These are phyloP conservation scores for Moesziomyces antarcticus DNA, from an alignment of 1,284 basidiomycete genomes.

Conservation along the genomic window DNA sequence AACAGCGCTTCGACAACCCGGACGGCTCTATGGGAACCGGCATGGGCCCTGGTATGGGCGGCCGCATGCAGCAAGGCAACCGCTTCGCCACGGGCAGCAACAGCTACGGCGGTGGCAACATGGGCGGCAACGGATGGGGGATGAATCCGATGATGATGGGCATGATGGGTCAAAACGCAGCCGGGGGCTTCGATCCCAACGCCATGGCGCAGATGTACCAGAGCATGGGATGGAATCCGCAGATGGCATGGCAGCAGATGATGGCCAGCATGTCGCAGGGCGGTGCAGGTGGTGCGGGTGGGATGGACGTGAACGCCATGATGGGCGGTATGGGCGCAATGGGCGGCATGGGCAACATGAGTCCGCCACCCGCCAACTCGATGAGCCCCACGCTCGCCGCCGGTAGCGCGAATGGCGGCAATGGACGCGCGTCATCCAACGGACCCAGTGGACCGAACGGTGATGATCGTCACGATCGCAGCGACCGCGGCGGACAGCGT, in stretches of 20 bases:
- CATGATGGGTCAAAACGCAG: conserved; percentile 46
- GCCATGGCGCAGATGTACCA: conserved; percentile 73
- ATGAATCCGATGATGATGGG: conserved; percentile 72
- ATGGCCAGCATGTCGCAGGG: conserved; percentile 50
- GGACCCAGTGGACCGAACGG: conserved; percentile 1
- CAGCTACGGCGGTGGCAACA: conserved; percentile 73
- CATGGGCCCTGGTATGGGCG: conserved; percentile 11
- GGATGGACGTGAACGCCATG: conserved; percentile 71
- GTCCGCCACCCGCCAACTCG: conserved; percentile 13
- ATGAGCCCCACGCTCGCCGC: conserved; percentile 53
- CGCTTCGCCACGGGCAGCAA: conserved; percentile 58
- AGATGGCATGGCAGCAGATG: conserved; percentile 66
- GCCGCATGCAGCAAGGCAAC: conserved; percentile 69
- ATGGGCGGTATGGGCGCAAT: conserved; percentile 70
- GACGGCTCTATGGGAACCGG: conserved; percentile 17
- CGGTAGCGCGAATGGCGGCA: conserved; percentile 8
- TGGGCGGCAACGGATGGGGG: conserved; percentile 17
- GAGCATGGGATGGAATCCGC: conserved; percentile 70
- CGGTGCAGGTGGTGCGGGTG: conserved; percentile 45
- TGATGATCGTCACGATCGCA: conserved; percentile 7
- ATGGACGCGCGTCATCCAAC: conserved; percentile 15
- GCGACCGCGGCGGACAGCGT: conserved; percentile 8
- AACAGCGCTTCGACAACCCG: conserved; percentile 27
- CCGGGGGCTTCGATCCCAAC: conserved; percentile 69
- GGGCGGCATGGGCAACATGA: conserved; percentile 49